Conservation (phyloP, 371 early-diverging fungal genomes). For the Rhizopus microsporus region DNA sequence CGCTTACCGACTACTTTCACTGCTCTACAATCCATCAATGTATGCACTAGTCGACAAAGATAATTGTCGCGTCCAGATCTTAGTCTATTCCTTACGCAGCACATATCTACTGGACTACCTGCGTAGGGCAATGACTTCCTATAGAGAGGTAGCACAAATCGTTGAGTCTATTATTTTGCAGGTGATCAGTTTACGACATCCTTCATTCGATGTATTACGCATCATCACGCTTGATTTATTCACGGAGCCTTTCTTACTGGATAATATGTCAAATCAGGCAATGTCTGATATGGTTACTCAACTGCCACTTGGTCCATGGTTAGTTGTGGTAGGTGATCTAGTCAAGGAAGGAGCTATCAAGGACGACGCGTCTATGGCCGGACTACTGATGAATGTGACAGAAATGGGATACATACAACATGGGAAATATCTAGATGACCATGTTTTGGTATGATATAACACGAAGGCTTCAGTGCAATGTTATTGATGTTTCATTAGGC, state of each 20-base stretch:
- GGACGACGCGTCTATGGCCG: conserved; percentile 20
- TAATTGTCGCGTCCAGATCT: conserved; percentile 12
- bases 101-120: conserved; percentile 4
- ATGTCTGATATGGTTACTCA: conserved; percentile 12
- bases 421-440: conserved; percentile 14
- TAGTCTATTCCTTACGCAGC: conserved; percentile 13
- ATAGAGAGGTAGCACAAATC: not conserved
- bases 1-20: conserved; percentile 2
- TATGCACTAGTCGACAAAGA: not conserved
- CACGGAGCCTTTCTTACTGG: conserved; percentile 29
- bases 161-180: conserved; percentile 12
- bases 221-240: conserved; percentile 11
- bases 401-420: conserved; percentile 22
- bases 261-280: not conserved
- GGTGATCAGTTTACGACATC: not conserved
- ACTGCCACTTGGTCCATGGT: conserved; percentile 1
- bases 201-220: conserved; percentile 5
- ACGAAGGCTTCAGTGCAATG: not conserved
- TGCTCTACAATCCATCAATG: not conserved
- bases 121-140: not conserved
- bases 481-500: conserved; percentile 3
- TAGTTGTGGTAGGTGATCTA: conserved; percentile 3
- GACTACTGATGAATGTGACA: conserved; percentile 39
- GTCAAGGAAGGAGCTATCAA: not conserved
- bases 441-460: conserved; percentile 5